phyloP scores from a whole-genome alignment of 306 rosid genomes.

The Styphnolobium japonicum region DNA sequence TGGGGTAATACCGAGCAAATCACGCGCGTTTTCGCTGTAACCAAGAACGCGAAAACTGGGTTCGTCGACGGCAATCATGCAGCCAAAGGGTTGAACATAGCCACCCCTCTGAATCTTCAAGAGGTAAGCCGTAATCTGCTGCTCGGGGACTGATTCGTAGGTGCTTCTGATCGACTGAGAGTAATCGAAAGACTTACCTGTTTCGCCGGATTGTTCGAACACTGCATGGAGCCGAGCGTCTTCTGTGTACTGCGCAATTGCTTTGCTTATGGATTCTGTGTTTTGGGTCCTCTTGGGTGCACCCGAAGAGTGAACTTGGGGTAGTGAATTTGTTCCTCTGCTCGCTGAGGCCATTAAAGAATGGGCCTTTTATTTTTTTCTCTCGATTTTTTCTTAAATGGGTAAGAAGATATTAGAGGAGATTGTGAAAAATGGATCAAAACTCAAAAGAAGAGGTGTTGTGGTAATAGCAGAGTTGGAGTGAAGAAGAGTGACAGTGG shows the following conservation, averaged over 20 bases:
- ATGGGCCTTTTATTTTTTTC: too few species aligned
- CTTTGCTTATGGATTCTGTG: slow-evolving; percentile 63
- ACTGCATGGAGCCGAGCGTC: slow-evolving; percentile 95
- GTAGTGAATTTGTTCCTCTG: not conserved
- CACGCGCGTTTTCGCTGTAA: slow-evolving; percentile 76
- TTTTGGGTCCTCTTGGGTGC: slow-evolving; percentile 26
- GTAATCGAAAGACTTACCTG: slow-evolving; percentile 73
- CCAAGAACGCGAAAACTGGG: slow-evolving; percentile 52
- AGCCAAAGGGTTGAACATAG: slow-evolving; percentile 80
- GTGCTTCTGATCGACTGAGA: slow-evolving; percentile 42
- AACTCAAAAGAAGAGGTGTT: too few species aligned
- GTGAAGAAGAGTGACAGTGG: not conserved
- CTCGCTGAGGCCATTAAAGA: not conserved
- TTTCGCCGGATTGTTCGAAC: slow-evolving; percentile 78
- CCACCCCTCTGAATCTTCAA: slow-evolving; percentile 88
- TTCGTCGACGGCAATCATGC: slow-evolving; percentile 73
- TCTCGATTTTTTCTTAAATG: too few species aligned
- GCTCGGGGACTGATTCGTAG: slow-evolving; percentile 53
- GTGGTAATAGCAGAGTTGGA: too few species aligned
- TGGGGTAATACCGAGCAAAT: slow-evolving; percentile 70
- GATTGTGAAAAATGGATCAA: too few species aligned
- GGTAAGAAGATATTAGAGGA: too few species aligned
- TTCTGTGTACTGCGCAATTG: slow-evolving; percentile 88
- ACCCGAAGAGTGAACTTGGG: slow-evolving; percentile 44
- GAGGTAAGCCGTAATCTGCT: slow-evolving; percentile 76